phyloP scores from a whole-genome alignment of 2,329 filamentous ascomycete species.

The Aspergillus chevalieri region DNA sequence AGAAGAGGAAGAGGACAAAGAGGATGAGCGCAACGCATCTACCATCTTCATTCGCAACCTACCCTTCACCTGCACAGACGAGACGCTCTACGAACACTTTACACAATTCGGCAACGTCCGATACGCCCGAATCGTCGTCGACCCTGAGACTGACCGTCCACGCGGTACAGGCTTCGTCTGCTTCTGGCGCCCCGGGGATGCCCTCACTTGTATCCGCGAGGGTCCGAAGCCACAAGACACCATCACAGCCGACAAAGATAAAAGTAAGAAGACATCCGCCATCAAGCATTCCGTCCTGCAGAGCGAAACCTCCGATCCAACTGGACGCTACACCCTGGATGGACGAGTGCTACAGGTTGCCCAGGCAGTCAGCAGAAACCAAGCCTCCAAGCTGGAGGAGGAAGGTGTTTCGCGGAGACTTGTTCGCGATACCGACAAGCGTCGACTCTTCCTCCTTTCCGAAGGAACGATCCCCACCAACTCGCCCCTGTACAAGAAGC shows the following conservation, averaged over 20 bases:
- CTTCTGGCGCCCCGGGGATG: slow-evolving; percentile 73
- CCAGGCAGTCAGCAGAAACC: slow-evolving; percentile 74
- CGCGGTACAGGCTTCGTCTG: slow-evolving; percentile 93
- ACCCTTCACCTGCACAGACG: slow-evolving; percentile 80
- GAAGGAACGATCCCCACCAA: slow-evolving; percentile 78
- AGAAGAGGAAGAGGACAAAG: slow-evolving; percentile 41
- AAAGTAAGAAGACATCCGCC: slow-evolving; percentile 36
- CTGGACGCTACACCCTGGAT: slow-evolving; percentile 82
- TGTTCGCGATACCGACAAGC: slow-evolving; percentile 75
- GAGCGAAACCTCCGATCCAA: slow-evolving; percentile 73
- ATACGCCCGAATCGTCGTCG: slow-evolving; percentile 87
- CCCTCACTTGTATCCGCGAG: slow-evolving; percentile 65
- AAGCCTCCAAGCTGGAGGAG: slow-evolving; percentile 70
- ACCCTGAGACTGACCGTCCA: slow-evolving; percentile 75
- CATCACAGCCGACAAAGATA: slow-evolving; percentile 38
- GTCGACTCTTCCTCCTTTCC: slow-evolving; percentile 76
- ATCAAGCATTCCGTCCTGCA: slow-evolving; percentile 78
- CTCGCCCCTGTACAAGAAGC: slow-evolving; percentile 67
- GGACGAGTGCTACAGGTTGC: slow-evolving; percentile 80
- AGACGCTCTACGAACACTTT: slow-evolving; percentile 78
- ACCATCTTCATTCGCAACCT: slow-evolving; percentile 93
- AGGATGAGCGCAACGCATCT: slow-evolving; percentile 55
- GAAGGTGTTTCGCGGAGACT: slow-evolving; percentile 58
- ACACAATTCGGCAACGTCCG: slow-evolving; percentile 78
- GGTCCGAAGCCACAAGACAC: slow-evolving; percentile 56